Evolutionary conservation across 306 rosid genomes (phyloP), one percentile per base, ranked within the genome.

Genomic region (Casuarina cunninghamiana): DNA sequence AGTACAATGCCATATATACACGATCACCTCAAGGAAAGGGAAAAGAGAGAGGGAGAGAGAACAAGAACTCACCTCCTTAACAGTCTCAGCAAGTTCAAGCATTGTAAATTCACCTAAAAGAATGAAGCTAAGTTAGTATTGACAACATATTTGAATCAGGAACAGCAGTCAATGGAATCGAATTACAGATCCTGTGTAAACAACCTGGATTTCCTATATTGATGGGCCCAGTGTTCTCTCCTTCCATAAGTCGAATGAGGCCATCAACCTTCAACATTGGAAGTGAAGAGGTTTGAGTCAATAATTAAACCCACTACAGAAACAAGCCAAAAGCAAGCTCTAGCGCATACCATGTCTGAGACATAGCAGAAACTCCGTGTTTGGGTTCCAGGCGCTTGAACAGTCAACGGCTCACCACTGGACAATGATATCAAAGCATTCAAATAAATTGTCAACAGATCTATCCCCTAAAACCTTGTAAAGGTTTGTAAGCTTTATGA

Each of bases 81-180:
- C 97, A 0, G 89, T 92, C 86, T 95, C 91, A 3, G 98, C 98
- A 43, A 95, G 97, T 83, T 95, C 98, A 4, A 85, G 78, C 97
- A 95, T 88, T 74, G 98, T 95, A 80, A 95, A 95, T 91, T 95
- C 97, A 83, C 97, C 98, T 93, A 83, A 74, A 86, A 79, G 35
- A 32, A 53, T 77, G 21, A 53, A 32, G 0, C 74, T 5, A 46
- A 63, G 42, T 81, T 71, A 77, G 44, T 53, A 53, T 15, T 43
- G 21, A 13, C 3, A 43, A 42, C 11, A 67, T 61, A 44, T 37
- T 38, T n/a, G n/a, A 16, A 3, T 21, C n/a, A 16, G 50, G 15
- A 67, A 42, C 42, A 7, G n/a, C 35, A 17, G 49, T 26, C 15
- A 32, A 44, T 2, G 32, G 12, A 66, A 42, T 41, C 11, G 5